Percentiles rank a stretch among this genome's conserved stretches.
phyloP scores from a whole-genome alignment of 495 filamentous ascomycete genomes.

The Copromyces sp. region DNA sequence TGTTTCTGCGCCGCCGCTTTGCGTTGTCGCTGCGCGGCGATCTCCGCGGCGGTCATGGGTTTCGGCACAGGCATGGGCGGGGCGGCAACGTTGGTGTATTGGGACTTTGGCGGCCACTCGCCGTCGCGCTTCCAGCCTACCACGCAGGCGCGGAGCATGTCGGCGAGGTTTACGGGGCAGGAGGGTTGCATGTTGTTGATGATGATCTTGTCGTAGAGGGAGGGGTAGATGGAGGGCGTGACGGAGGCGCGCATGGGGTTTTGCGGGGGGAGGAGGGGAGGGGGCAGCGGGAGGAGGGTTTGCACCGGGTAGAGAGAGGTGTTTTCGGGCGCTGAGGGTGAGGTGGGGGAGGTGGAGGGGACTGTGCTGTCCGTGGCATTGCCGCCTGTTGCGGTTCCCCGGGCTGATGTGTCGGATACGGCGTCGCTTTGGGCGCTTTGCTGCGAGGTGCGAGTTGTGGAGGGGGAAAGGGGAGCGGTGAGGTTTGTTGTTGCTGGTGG shows the following conservation, averaged over 20 bases:
- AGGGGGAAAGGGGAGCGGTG: slow-evolving; percentile 16
- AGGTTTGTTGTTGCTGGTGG: slow-evolving; percentile 4
- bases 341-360: slow-evolving; percentile 10
- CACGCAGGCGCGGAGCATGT: slow-evolving; percentile 73
- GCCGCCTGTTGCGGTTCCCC: neutral
- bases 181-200: slow-evolving; percentile 64
- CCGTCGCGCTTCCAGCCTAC: slow-evolving; percentile 90
- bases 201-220: slow-evolving; percentile 83
- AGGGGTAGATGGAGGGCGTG: slow-evolving; percentile 57
- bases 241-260: slow-evolving; percentile 69
- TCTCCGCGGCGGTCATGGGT: slow-evolving; percentile 9
- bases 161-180: slow-evolving; percentile 75
- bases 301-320: slow-evolving; percentile 26
- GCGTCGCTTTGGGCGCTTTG: slow-evolving; percentile 2
- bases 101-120: slow-evolving; percentile 75
- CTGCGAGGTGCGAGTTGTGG: slow-evolving; percentile 15
- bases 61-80: slow-evolving; percentile 9
- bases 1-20: slow-evolving; percentile 12
- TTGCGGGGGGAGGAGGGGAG: slow-evolving; percentile 54
- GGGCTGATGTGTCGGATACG: neutral
- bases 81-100: slow-evolving; percentile 22
- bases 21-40: slow-evolving; percentile 28
- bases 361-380: neutral
- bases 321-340: slow-evolving; percentile 13
- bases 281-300: slow-evolving; percentile 48